Conservation (phyloP, 805 yeast genomes). For the Nakazawaea siamensis region DNA sequence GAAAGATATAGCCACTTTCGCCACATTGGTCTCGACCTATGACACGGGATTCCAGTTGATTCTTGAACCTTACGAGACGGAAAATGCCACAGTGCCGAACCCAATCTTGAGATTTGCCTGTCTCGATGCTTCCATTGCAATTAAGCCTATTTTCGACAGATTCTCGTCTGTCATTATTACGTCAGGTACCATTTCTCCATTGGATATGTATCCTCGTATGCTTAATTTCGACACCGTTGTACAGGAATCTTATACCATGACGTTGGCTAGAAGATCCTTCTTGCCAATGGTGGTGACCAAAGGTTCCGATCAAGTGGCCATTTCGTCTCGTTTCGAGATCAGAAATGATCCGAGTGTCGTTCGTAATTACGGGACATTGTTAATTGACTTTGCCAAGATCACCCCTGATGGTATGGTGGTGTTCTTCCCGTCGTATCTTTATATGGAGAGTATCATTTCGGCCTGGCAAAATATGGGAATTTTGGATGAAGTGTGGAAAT, state of each 20-base stretch:
- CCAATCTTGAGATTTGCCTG: slow-evolving; percentile 92
- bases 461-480: slow-evolving; percentile 99
- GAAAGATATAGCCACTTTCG: slow-evolving; percentile 94
- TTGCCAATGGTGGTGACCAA: slow-evolving; percentile 94
- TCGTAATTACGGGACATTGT: slow-evolving; percentile 87
- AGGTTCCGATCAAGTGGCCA: slow-evolving; percentile 97
- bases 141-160: slow-evolving; percentile 91
- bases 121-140: slow-evolving; percentile 95
- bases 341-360: slow-evolving; percentile 97
- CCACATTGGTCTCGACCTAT: slow-evolving; percentile 90
- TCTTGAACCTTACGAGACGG: slow-evolving; percentile 92
- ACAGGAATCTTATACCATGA: slow-evolving; percentile 94
- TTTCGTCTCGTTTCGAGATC: slow-evolving; percentile 91
- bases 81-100: slow-evolving; percentile 90
- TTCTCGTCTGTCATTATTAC: slow-evolving; percentile 91
- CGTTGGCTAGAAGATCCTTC: slow-evolving; percentile 84
- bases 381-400: slow-evolving; percentile 87
- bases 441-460: slow-evolving; percentile 96
- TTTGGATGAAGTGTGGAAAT: slow-evolving; percentile 96
- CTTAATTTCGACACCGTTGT: slow-evolving; percentile 86
- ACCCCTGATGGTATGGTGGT: slow-evolving; percentile 99
- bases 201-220: slow-evolving; percentile 98
- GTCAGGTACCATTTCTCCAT: slow-evolving; percentile 95
- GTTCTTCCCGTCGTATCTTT: slow-evolving; percentile 92
- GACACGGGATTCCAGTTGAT: slow-evolving; percentile 89